phyloP scores from a whole-genome alignment of 1,284 basidiomycete species.

The Paramarasmius palmivorus region DNA sequence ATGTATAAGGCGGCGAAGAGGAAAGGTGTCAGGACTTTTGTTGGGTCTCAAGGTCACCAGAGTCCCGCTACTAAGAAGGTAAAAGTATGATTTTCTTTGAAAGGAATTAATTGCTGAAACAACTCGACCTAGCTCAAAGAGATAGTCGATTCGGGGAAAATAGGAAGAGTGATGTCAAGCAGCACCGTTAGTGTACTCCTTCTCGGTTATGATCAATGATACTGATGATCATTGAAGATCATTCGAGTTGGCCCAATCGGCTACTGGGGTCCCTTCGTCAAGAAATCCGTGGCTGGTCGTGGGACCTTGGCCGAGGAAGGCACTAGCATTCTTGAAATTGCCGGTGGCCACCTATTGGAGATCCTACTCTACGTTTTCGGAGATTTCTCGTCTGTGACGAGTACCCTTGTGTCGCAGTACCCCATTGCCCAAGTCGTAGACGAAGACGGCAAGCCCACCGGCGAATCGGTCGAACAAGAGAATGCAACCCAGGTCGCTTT shows the following conservation, averaged over 20 bases:
- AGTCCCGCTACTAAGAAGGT: slow-evolving; percentile 28
- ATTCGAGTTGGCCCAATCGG: too few species aligned
- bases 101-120: background rate
- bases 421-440: slow-evolving; percentile 28
- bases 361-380: slow-evolving; percentile 29
- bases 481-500: slow-evolving; percentile 29
- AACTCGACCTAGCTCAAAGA: slow-evolving; percentile 26
- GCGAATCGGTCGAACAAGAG: slow-evolving; percentile 20
- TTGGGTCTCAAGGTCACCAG: slow-evolving; percentile 34
- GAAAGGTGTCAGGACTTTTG: slow-evolving; percentile 31
- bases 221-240: background rate
- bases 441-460: slow-evolving; percentile 24
- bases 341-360: slow-evolving; percentile 30
- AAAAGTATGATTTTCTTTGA: background rate
- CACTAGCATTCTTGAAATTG: slow-evolving; percentile 27
- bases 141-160: slow-evolving; percentile 29
- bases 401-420: slow-evolving; percentile 25
- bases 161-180: slow-evolving; percentile 32
- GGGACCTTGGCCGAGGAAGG: slow-evolving; percentile 17
- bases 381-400: slow-evolving; percentile 29
- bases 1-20: slow-evolving; percentile 30
- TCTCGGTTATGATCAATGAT: background rate
- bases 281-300: background rate
- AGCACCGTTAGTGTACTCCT: slow-evolving; percentile 27
- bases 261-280: background rate